Percentiles rank a stretch among this genome's conserved stretches.
Evolutionary conservation across 2,329 filamentous ascomycete genomes (phyloP).

Genomic region (Hawksworthiomyces lignivorus): DNA sequence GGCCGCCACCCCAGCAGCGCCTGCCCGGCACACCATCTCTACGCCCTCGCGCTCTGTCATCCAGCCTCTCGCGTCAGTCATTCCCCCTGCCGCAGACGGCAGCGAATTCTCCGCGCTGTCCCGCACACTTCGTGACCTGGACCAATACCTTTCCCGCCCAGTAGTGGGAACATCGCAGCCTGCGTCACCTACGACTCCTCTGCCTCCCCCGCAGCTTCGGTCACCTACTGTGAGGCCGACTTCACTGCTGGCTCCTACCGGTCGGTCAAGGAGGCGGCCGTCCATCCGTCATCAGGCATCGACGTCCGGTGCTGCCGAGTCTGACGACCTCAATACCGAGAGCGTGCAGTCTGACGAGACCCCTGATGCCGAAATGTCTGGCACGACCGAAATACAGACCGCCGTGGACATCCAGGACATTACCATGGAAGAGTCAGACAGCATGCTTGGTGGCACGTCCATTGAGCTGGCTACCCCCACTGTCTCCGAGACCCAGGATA

Average conservation of each 20-base stretch:
- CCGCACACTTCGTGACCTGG: constrained; percentile 70
- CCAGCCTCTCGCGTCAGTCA: constrained; percentile 60
- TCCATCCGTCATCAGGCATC: constrained; percentile 88
- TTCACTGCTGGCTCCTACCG: constrained; percentile 43
- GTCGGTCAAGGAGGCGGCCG: constrained; percentile 60
- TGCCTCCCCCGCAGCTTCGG: constrained; percentile 56
- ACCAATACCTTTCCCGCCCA: constrained; percentile 61
- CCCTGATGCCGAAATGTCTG: constrained; percentile 69
- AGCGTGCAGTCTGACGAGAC: constrained; percentile 74
- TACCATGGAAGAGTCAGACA: constrained; percentile 69
- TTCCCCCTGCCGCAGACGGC: constrained; percentile 56
- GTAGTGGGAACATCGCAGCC: constrained; percentile 76
- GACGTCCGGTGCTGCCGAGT: constrained; percentile 49
- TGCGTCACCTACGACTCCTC: constrained; percentile 79
- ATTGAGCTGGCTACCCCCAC: constrained; percentile 70
- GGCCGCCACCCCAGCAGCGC: constrained; percentile 4
- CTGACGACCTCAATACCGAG: constrained; percentile 79
- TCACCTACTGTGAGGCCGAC: constrained; percentile 48
- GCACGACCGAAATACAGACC: constrained; percentile 70
- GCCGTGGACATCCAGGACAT: constrained; percentile 81
- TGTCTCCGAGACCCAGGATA: constrained; percentile 76
- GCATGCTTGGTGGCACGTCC: constrained; percentile 66
- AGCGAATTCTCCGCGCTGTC: constrained; percentile 74
- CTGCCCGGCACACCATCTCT: constrained; percentile 33
- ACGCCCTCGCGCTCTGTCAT: constrained; percentile 45